Base-by-base conservation (phyloP, 1,284 basidiomycete genomes). In the Melampsora americana region DNA sequence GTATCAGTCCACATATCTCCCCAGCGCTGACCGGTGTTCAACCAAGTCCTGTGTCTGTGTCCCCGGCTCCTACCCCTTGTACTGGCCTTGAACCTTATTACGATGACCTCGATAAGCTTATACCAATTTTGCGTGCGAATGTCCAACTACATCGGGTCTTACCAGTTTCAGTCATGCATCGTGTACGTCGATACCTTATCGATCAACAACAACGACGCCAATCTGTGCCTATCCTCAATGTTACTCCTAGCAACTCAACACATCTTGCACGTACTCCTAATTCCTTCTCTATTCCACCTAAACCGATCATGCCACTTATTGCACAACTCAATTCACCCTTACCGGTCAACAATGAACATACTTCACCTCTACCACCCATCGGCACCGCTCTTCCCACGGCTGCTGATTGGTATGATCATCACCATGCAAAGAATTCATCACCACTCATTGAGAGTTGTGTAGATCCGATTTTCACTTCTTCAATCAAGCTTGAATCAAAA, bases 41-140 rank as follows among this genome's bases (percentile, higher is more conserved):
- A 28, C 14, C 70, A 39, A 73, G 30, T 28, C 9, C 20, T 11
- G 39, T 5, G 39, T 42, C n/a, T n/a, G n/a, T n/a, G n/a, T n/a
- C 23, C 12, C 39, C 59, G 30, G 26, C 59, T 26, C 56, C 12
- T n/a, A 12, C 32, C 16, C 20, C 70, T 28, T 14, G 16, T 16
- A 61, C 70, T 1, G 70, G 64, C 28, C 50, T 73, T 44, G 35
- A 61, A 50, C 62, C 35, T 44, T 73, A 73, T 59, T 73, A 73
- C 44, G 50, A 73, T n/a, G 70, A 73, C 62, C 56, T 73, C 44
- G 70, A 73, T 28, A 73, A 66, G 42, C 48, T 73, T 39, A 48
- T 42, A 23, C 9, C 42, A 39, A 73, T 73, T 35, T 61, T 73
- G 9, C n/a, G 70, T 30, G 32, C 32, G 7, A 59, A 73, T 32